A percentile compares a stretch with the other conserved stretches of the same genome.
These are phyloP conservation scores for Rhodosporidiobolus sp. DNA, from an alignment of 768 basidiomycete genomes.

Conservation along the genomic window DNA sequence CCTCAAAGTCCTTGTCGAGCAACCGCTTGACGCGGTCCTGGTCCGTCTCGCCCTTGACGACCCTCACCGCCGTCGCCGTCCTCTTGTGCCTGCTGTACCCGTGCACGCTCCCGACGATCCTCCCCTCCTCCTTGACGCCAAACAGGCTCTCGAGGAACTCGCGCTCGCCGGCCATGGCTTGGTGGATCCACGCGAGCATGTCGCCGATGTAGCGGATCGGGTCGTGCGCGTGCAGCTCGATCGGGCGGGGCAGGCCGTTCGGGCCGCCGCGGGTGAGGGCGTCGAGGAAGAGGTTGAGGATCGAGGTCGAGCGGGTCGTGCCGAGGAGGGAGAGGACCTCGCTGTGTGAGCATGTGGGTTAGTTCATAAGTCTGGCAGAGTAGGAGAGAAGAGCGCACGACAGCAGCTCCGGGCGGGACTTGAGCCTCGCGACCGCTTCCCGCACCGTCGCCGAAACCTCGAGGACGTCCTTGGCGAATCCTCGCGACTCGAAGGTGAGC, in stretches of 20 bases:
- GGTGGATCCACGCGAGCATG: slow-evolving; percentile 98
- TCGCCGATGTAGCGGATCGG: slow-evolving; percentile 94
- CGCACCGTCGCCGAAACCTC: slow-evolving; percentile 66
- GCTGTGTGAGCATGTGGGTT: slow-evolving; percentile 48
- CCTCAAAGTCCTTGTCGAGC: slow-evolving; percentile 76
- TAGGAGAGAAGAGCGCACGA: slow-evolving; percentile 54
- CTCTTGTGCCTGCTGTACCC: slow-evolving; percentile 47
- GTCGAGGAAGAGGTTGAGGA: slow-evolving; percentile 76
- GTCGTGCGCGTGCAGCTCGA: slow-evolving; percentile 96
- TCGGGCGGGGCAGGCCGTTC: slow-evolving; percentile 73
- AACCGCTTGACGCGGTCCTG: slow-evolving; percentile 73
- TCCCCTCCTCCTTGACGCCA: slow-evolving; percentile 61
- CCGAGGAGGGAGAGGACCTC: slow-evolving; percentile 75
- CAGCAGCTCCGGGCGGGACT: slow-evolving; percentile 72
- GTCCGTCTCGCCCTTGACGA: slow-evolving; percentile 47
- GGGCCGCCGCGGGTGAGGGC: slow-evolving; percentile 77
- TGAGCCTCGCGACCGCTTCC: slow-evolving; percentile 70
- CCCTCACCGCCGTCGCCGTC: slow-evolving; percentile 59
- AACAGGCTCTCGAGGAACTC: slow-evolving; percentile 90
- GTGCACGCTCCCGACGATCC: slow-evolving; percentile 62
- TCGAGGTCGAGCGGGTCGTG: slow-evolving; percentile 72
- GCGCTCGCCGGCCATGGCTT: slow-evolving; percentile 87
- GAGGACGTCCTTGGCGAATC: slow-evolving; percentile 57
- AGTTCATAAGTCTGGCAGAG: slow-evolving; percentile 42
- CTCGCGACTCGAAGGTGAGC: slow-evolving; percentile 78